These are phyloP conservation scores for Cystofilobasidium ferigula DNA, from an alignment of 768 basidiomycete genomes.

Conservation along the genomic window DNA sequence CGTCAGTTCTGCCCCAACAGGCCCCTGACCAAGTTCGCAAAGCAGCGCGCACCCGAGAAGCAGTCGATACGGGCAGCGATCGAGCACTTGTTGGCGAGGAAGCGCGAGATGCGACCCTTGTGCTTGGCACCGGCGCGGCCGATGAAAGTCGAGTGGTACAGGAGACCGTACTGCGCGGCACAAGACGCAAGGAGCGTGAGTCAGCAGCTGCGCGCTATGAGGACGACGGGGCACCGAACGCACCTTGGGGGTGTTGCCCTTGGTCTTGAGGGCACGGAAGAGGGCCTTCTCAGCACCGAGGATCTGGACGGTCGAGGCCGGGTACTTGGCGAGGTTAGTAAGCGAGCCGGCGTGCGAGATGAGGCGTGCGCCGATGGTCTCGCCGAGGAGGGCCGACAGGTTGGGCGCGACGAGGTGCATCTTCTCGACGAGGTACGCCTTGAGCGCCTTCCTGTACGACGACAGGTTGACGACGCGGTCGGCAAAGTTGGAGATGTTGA, in stretches of 20 bases:
- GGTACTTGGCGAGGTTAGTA: constrained; percentile 44
- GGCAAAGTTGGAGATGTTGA: constrained; percentile 88
- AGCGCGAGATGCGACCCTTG: constrained; percentile 99
- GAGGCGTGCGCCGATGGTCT: constrained; percentile 61
- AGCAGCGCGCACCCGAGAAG: constrained; percentile 52
- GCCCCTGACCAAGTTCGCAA: constrained; percentile 41
- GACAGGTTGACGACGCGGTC: constrained; percentile 98
- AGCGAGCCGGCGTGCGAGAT: constrained; percentile 49
- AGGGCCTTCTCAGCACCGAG: constrained; percentile 45
- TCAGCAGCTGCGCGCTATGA: constrained; percentile 82
- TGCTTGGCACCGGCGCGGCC: constrained; percentile 95
- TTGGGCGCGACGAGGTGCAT: constrained; percentile 99
- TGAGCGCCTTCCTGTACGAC: constrained; percentile 82
- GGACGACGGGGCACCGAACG: constrained; percentile 37
- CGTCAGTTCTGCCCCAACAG: neutral
- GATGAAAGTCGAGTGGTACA: constrained; percentile 88
- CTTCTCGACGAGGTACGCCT: constrained; percentile 91
- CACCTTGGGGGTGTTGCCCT: constrained; percentile 50
- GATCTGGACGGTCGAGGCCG: constrained; percentile 45
- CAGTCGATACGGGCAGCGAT: constrained; percentile 96
- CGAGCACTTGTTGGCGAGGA: constrained; percentile 98
- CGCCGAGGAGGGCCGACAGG: constrained; percentile 70
- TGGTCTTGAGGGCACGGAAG: constrained; percentile 45
- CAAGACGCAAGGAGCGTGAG: neutral
- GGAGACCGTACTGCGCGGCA: constrained; percentile 60